Evolutionary conservation across 2,329 filamentous ascomycete genomes (phyloP), one percentile per base, ranked within the genome.

Genomic region (Hymenoscyphus scutula): DNA sequence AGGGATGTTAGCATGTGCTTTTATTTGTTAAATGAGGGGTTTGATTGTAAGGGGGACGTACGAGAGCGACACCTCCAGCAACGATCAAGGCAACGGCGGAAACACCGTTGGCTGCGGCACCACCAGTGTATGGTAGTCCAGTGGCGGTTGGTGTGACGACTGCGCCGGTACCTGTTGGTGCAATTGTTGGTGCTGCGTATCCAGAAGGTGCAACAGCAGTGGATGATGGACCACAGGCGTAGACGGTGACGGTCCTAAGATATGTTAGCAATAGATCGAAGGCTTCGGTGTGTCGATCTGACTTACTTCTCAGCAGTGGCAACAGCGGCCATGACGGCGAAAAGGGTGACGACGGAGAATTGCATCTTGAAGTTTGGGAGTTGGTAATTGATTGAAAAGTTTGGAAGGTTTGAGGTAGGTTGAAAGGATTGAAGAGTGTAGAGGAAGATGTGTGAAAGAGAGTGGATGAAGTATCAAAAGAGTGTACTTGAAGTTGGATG

Each of bases 21-120:
- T 23, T 23, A n/a, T n/a, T n/a, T n/a, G n/a, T n/a, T n/a, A n/a
- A 3, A 25, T 59, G 13, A 29, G 13, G 4, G n/a, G 41, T 23
- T 25, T n/a, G 41, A 11, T 25, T 48, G 32, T 13, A 8, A n/a
- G 10, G 5, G 56, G 55, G 34, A 51, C 58, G 67, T 69, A 74
- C 71, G 53, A 74, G 71, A 69, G 71, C 72, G 61, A 75, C 66
- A 69, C 69, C 72, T 64, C 70, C 73, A 63, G 71, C 72, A 65
- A 73, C 66, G 61, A 73, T 64, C 65, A 74, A 68, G 62, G 69
- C 72, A 53, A 73, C 57, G 32, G 69, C 72, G 53, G 72, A 72
- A 57, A 66, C 68, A 58, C 68, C 66, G 58, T 72, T 70, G 11
- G 71, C 57, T 54, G 65, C 64, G 55, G 70, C 72, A 57, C 67